These are phyloP conservation scores for Chaetoscypha palmicola DNA, from an alignment of 2,329 filamentous ascomycete genomes.

Conservation along the genomic window DNA sequence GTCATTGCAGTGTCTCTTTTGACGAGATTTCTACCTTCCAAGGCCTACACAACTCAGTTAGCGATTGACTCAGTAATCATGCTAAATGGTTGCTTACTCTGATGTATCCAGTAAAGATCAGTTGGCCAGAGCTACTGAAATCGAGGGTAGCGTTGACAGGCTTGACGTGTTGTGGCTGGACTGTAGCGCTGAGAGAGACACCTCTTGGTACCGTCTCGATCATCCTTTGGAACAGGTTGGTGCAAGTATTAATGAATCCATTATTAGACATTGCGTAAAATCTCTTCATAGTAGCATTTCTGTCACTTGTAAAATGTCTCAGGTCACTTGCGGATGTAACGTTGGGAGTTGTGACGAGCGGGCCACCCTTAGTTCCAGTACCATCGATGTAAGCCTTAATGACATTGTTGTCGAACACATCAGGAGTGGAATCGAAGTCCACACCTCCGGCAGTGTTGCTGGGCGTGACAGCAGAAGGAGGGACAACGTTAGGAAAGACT, in stretches of 20 bases:
- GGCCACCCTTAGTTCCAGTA: slow-evolving; percentile 38
- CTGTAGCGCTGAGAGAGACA: slow-evolving; percentile 43
- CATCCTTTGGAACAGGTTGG: slow-evolving; percentile 48
- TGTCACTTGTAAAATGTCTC: slow-evolving; percentile 48
- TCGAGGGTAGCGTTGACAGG: slow-evolving; percentile 38
- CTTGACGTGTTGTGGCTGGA: slow-evolving; percentile 50
- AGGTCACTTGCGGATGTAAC: slow-evolving; percentile 46
- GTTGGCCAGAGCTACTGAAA: slow-evolving; percentile 12
- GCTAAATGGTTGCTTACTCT: too few species aligned
- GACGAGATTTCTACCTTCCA: background rate
- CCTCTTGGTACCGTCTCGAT: slow-evolving; percentile 49
- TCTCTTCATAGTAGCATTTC: slow-evolving; percentile 45
- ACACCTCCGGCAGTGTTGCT: slow-evolving; percentile 34
- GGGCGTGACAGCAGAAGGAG: slow-evolving; percentile 32
- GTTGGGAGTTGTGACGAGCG: slow-evolving; percentile 43
- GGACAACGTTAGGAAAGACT: slow-evolving; percentile 47
- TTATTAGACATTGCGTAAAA: slow-evolving; percentile 36
- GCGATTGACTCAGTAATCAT: too few species aligned
- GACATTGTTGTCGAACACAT: slow-evolving; percentile 47
- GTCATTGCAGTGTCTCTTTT: slow-evolving; percentile 3
- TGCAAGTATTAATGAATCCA: slow-evolving; percentile 42
- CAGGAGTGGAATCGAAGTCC: slow-evolving; percentile 41
- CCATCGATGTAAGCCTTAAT: slow-evolving; percentile 44
- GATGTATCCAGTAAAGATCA: slow-evolving; percentile 18
- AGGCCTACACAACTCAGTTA: too few species aligned